Evolutionary conservation across 2,329 filamentous ascomycete species (phyloP), one percentile per base, ranked within the genome.

Genomic region (Penicillium frequentans): DNA sequence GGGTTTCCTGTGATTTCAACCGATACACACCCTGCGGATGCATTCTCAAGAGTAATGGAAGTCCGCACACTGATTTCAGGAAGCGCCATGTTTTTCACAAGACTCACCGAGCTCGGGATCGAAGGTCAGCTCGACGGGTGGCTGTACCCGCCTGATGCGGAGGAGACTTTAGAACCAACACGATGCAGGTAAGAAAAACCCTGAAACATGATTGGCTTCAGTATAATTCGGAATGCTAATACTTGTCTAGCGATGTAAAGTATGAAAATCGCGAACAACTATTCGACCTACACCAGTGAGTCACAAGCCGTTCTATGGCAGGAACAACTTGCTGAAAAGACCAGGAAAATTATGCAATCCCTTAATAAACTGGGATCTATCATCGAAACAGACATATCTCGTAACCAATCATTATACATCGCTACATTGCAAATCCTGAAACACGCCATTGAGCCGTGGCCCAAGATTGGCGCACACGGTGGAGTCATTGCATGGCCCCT

Each of bases 401-500:
- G 64, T 1, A 47, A 66, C 11, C 59, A 58, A 46, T 26, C 54
- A 5, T 47, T 63, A 1, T 71, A 71, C 50, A 59, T 55, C 27
- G 44, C 52, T 2, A 71, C 65, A 5, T 73, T 67, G 68, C 59
- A 66, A 14, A 61, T 67, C 19, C 49, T 72, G 1, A 54, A 67
- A 3, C 62, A 70, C 7, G 64, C 65, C 23, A 59, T 71, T 45
- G 58, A 66, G 23, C 63, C 63, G 7, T 73, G 70, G 70, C 70
- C 70, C 3, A 60, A 67, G 21, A 63, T 65, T 1, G 64, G 67
- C 11, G 55, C 61, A 4, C 60, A 68, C n/a, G 70, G 70, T 11
- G 70, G 70, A 8, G 57, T 69, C 13, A 65, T 73, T 16, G 65
- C 69, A 13, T 72, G 68, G 61, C 70, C 70, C 0, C 61, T 72